These are phyloP conservation scores for Mucor lusitanicus DNA, from an alignment of 371 early-diverging fungal species.

Conservation along the genomic window DNA sequence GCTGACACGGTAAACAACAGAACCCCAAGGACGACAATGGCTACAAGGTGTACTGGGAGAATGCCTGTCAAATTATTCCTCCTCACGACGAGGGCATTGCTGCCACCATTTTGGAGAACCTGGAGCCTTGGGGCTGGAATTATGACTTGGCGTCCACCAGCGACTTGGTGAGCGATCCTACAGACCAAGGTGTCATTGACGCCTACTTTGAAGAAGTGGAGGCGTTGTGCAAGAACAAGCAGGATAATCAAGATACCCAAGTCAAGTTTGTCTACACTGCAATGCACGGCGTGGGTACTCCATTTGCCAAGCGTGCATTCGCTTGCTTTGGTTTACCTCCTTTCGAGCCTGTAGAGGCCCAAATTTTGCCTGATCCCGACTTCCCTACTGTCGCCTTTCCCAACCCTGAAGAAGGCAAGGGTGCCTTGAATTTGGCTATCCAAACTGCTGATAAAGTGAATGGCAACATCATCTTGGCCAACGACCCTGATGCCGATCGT, in stretches of 20 bases:
- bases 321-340: constrained; percentile 68
- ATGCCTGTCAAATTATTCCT: constrained; percentile 92
- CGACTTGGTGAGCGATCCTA: constrained; percentile 54
- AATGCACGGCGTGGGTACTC: constrained; percentile 95
- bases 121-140: constrained; percentile 82
- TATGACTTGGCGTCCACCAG: constrained; percentile 56
- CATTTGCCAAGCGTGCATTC: constrained; percentile 74
- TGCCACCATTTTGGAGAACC: constrained; percentile 66
- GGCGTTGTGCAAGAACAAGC: constrained; percentile 41
- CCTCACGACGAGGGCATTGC: constrained; percentile 89
- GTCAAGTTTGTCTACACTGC: constrained; percentile 89
- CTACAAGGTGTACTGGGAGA: constrained; percentile 95
- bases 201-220: constrained; percentile 72
- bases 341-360: constrained; percentile 66
- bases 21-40: constrained; percentile 99
- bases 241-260: constrained; percentile 49
- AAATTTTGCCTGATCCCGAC: constrained; percentile 85
- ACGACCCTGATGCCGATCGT: constrained; percentile 98
- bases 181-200: constrained; percentile 58
- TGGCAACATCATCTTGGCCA: constrained; percentile 84
- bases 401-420: constrained; percentile 93
- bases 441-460: constrained; percentile 64
- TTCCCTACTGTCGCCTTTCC: constrained; percentile 94
- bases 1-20: constrained; percentile 4
- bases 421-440: constrained; percentile 82